Evolutionary conservation across 2,329 filamentous ascomycete genomes (phyloP).

Genomic region (Onygena corvina): DNA sequence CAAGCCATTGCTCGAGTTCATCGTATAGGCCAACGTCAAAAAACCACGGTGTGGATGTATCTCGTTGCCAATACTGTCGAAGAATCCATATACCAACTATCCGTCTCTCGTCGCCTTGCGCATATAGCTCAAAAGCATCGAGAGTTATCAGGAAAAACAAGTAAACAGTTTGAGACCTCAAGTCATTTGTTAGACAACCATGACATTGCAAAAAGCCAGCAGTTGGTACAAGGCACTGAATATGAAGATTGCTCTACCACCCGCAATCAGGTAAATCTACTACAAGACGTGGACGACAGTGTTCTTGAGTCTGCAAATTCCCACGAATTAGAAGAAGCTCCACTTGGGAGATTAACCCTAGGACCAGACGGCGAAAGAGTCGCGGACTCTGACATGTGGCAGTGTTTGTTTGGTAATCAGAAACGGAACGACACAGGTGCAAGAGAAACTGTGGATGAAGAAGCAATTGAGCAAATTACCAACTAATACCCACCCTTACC

Average conservation of each 20-base stretch:
- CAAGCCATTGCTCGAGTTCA: slow-evolving; percentile 93
- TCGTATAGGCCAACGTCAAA: slow-evolving; percentile 75
- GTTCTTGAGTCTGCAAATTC: slow-evolving; percentile 75
- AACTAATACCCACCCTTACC: no score
- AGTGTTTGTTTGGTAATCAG: slow-evolving; percentile 64
- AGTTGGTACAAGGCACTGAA: not conserved
- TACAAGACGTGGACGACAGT: slow-evolving; percentile 41
- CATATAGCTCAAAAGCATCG: slow-evolving; percentile 51
- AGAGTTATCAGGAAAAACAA: slow-evolving; percentile 13
- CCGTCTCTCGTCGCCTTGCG: slow-evolving; percentile 62
- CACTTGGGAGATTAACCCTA: slow-evolving; percentile 57
- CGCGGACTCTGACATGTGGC: slow-evolving; percentile 68
- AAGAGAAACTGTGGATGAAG: not conserved
- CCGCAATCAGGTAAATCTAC: slow-evolving; percentile 27
- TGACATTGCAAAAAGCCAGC: not conserved
- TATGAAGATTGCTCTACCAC: not conserved
- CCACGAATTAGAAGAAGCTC: slow-evolving; percentile 63
- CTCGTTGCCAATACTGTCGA: slow-evolving; percentile 84
- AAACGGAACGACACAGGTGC: slow-evolving; percentile 18
- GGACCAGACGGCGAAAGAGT: slow-evolving; percentile 72
- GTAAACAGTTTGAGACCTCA: slow-evolving; percentile 6
- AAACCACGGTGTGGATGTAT: slow-evolving; percentile 93
- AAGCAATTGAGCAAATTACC: slow-evolving; percentile 26
- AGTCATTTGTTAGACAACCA: not conserved
- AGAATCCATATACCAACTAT: slow-evolving; percentile 79